Evolutionary conservation across 139 green algal species (phyloP), one percentile per base, ranked within the genome.

Genomic region (Picochlorum sp.): DNA sequence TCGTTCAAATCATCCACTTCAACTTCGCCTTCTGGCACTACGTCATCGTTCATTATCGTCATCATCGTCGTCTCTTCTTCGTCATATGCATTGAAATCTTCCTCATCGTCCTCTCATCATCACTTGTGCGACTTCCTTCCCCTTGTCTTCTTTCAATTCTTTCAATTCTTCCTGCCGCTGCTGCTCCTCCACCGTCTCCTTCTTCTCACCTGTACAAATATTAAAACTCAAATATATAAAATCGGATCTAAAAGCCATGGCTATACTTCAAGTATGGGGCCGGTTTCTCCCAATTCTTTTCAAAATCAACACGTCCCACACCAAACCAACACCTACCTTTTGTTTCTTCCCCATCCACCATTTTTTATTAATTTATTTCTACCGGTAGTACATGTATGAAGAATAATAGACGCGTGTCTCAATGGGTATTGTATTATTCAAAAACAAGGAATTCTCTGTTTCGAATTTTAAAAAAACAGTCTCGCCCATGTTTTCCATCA

Each of bases 91-190:
- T 47, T 26, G 5, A 41, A 51, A 49, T 55, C 67, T 64, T 63
- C 67, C 15, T 69, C 66, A 37, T 72, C 67, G 1, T 69, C 57
- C 18, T 72, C 66, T 72, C 66, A 21, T 67, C 67, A 11, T 73
- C 66, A 16, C 30, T 4, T 30, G 20, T 1, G 6, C 58, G 18
- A 9, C 65, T 3, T 3, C 37, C 1, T n/a, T 38, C 15, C 18
- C 3, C 18, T 58, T 37, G 30, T 63, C 60, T 47, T 67, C 67
- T 18, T 56, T 37, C 20, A 61, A 23, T 47, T 67, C 67, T 18
- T 56, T 37, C 20, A 61, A 23, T 14, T 45, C 51, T 2, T 57
- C 67, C 45, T 73, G 67, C 52, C 32, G 45, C 67, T 56, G 62
- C 7, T 56, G 32, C 30, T 28, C 62, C 13, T 45, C 52, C 30